Base-by-base conservation (phyloP, 306 rosid genomes). In the Lathyrus tuberosus region DNA sequence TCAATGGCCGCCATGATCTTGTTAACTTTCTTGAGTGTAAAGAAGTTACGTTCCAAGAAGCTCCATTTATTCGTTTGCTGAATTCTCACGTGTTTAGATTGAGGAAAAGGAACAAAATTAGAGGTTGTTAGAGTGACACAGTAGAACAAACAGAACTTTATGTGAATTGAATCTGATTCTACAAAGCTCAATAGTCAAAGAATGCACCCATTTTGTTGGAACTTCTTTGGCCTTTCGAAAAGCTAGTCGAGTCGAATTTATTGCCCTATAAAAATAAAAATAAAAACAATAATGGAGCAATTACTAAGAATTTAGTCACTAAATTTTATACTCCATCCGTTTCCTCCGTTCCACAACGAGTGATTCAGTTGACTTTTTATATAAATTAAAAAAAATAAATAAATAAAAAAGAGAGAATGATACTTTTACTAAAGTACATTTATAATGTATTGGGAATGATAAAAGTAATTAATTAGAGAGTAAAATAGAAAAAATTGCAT, bases 101-200 rank as follows among this genome's bases (percentile, higher is more conserved):
- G 28, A 65, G 16, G 35, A 49, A 22, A 40, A 65, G 62, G 57
- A 51, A 51, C 30, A 38, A 62, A 73, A 68, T 9, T 53, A 20
- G 57, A 33, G 72, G 67, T 60, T 33, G 59, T 41, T n/a, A 52
- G 64, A 59, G 67, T 3, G 81, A 65, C 77, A 69, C 62, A 54
- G 16, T 24, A 22, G 8, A 49, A 51, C 2, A 51, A 51, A 18
- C 57, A 51, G 28, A 51, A 51, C 5, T 51, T 17, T 53, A 24
- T 5, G 9, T 20, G 8, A 53, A 37, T 61, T 49, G 85, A 78
- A 82, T 73, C 77, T 24, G 71, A 70, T 81, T 81, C 80, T 40
- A 6, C 24, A 0, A 4, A 18, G 37, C 26, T 65, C 62, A 52
- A 31, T 30, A 42, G 31, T 58, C 49, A 33, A 57, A 8, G 10